A percentile compares a stretch with the other conserved stretches of the same genome.
These are phyloP conservation scores for Boletus rubropictus DNA, from an alignment of 768 basidiomycete species.

Conservation along the genomic window DNA sequence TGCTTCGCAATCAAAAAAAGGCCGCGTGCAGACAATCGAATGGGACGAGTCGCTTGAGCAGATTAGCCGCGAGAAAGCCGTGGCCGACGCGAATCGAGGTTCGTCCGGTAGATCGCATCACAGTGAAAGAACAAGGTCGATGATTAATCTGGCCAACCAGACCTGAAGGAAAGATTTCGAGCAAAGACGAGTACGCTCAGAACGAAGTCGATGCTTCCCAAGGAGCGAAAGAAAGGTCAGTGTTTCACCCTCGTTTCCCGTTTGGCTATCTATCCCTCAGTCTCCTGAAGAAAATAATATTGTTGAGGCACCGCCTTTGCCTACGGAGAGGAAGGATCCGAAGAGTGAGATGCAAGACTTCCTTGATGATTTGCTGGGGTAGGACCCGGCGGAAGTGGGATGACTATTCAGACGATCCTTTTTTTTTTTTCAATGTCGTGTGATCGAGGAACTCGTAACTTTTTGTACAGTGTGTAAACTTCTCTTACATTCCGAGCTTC, in stretches of 20 bases:
- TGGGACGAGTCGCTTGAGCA: constrained; percentile 67
- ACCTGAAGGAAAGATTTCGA: constrained; percentile 53
- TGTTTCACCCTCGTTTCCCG: constrained; percentile 4
- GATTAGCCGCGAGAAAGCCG: constrained; percentile 62
- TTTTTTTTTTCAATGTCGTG: background rate
- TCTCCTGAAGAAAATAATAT: constrained; percentile 27
- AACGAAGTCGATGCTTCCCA: constrained; percentile 31
- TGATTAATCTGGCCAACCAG: constrained; percentile 28
- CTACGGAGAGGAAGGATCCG: constrained; percentile 37
- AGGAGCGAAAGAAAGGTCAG: constrained; percentile 37
- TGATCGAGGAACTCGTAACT: background rate
- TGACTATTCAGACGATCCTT: background rate
- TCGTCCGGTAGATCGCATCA: constrained; percentile 7
- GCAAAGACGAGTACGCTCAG: constrained; percentile 48
- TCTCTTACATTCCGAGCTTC: background rate
- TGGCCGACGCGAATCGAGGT: constrained; percentile 76
- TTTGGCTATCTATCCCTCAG: background rate
- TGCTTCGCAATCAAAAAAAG: constrained; percentile 44
- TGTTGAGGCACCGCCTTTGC: constrained; percentile 52
- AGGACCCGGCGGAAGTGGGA: constrained; percentile 4
- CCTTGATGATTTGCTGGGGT: constrained; percentile 58
- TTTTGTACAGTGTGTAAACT: background rate
- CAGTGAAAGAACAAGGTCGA: background rate
- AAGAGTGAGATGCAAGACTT: constrained; percentile 66
- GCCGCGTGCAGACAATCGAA: constrained; percentile 54